phyloP scores from a whole-genome alignment of 345 rosid species.

The Nephelium lappaceum region DNA sequence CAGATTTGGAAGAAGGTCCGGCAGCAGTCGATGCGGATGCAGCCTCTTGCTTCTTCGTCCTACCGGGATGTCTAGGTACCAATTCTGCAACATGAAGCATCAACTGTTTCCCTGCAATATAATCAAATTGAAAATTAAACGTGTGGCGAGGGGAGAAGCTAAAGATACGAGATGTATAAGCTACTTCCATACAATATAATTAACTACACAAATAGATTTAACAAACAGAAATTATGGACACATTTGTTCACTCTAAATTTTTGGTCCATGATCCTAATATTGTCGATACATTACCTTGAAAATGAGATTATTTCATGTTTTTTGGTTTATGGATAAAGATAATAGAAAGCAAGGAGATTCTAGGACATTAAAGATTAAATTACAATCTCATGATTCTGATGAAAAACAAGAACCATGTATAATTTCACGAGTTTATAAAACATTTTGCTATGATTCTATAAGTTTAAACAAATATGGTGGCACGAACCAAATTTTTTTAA shows the following conservation, averaged over 20 bases:
- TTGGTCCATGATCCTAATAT: neutral
- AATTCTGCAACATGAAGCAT: constrained; percentile 88
- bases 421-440: neutral
- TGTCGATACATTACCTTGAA: neutral
- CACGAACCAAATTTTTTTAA: neutral
- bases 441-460: neutral
- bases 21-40: constrained; percentile 54
- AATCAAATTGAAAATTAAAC: constrained; percentile 11
- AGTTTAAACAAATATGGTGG: neutral
- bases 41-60: constrained; percentile 81
- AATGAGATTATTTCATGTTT: neutral
- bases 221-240: neutral
- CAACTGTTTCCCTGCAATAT: constrained; percentile 72
- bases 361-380: neutral
- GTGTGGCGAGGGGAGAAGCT: neutral
- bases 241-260: neutral
- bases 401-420: neutral
- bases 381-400: neutral
- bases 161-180: neutral
- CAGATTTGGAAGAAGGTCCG: constrained; percentile 66
- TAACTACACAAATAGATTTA: neutral
- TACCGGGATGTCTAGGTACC: constrained; percentile 87
- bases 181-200: neutral
- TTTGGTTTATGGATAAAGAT: neutral
- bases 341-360: neutral